Percentiles rank a stretch among this genome's conserved stretches.
Conservation (phyloP, 352 stramenopile species). For the Phytophthora agathidicida region DNA sequence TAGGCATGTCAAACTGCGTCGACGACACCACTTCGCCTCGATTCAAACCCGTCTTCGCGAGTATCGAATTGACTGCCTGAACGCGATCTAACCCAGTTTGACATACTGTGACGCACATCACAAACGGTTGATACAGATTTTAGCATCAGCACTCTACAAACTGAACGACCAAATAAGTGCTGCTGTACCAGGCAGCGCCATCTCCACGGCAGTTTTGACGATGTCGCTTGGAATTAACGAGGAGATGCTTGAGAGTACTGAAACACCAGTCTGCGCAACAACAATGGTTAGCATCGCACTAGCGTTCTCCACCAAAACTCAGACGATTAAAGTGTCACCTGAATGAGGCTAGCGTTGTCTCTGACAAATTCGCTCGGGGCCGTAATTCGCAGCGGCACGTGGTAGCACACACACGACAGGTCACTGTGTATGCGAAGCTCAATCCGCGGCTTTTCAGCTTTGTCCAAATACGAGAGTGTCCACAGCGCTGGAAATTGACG, state of each 20-base stretch:
- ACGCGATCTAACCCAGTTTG: too few species aligned
- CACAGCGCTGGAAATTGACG: slow-evolving; percentile 6
- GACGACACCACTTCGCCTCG: too few species aligned
- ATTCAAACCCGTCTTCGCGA: too few species aligned
- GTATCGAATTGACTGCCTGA: too few species aligned
- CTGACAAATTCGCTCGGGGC: not conserved
- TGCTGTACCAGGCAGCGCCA: slow-evolving; percentile 1
- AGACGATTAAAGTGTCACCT: slow-evolving; percentile 6
- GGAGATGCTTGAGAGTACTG: slow-evolving; percentile 2
- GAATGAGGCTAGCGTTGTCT: slow-evolving; percentile 3
- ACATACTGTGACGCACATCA: too few species aligned
- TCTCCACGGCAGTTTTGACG: not conserved
- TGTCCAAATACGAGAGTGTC: not conserved
- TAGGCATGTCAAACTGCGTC: too few species aligned
- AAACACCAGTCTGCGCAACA: slow-evolving; percentile 2
- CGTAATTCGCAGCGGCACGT: slow-evolving; percentile 3
- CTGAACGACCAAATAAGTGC: too few species aligned
- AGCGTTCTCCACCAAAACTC: not conserved
- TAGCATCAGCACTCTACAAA: too few species aligned
- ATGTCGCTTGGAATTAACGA: slow-evolving; percentile 1
- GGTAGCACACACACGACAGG: slow-evolving; percentile 11
- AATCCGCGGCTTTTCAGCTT: not conserved
- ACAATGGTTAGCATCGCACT: not conserved
- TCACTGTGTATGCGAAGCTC: not conserved
- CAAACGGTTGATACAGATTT: too few species aligned